Evolutionary conservation across 345 rosid species (phyloP).

Genomic region (Heritiera fomes): DNA sequence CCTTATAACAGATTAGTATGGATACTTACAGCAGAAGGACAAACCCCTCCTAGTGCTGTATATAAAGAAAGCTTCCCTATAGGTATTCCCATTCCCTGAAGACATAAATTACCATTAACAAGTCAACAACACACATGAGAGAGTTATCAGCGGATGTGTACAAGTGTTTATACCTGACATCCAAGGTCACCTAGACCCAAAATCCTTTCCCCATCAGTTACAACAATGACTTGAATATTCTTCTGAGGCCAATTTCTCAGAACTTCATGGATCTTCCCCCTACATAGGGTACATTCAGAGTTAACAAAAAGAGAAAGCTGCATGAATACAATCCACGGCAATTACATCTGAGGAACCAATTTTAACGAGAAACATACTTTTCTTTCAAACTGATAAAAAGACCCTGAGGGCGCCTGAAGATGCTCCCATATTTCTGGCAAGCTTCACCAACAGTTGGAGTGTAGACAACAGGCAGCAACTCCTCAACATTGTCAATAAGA

Average conservation of each 20-base stretch:
- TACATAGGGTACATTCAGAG: conserved; percentile 24
- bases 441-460: conserved; percentile 99
- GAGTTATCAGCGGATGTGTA: background rate
- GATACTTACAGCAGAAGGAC: conserved; percentile 85
- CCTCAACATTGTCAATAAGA: conserved; percentile 86
- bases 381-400: conserved; percentile 90
- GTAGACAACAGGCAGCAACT: conserved; percentile 88
- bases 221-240: conserved; percentile 93
- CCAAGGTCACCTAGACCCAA: conserved; percentile 96
- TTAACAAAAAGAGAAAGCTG: conserved; percentile 10
- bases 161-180: conserved; percentile 59
- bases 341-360: background rate
- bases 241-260: conserved; percentile 95
- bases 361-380: conserved; percentile 46
- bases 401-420: conserved; percentile 92
- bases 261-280: conserved; percentile 87
- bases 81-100: conserved; percentile 95
- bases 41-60: conserved; percentile 95
- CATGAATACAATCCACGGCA: background rate
- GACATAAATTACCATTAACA: background rate
- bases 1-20: conserved; percentile 9
- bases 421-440: conserved; percentile 95
- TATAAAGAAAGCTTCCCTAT: conserved; percentile 92
- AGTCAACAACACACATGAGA: background rate
- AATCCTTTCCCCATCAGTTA: conserved; percentile 95